These are phyloP conservation scores for Jatropha curcas DNA, from an alignment of 345 rosid species.

Conservation along the genomic window DNA sequence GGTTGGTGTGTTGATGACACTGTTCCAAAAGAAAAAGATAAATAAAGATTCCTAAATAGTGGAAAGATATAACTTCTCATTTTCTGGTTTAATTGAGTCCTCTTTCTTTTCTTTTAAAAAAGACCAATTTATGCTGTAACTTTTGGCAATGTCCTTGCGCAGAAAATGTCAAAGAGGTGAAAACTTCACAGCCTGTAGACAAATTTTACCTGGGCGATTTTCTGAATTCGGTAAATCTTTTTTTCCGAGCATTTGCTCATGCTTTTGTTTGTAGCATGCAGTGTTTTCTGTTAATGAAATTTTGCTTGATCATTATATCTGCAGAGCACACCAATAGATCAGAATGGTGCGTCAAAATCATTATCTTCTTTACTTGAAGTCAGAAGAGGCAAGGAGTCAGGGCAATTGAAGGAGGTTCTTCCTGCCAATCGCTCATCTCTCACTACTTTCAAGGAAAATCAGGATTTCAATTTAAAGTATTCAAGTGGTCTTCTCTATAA, in stretches of 20 bases:
- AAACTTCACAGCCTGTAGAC: slow-evolving; percentile 23
- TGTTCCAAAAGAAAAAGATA: not conserved
- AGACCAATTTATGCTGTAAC: slow-evolving; percentile 16
- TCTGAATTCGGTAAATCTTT: slow-evolving; percentile 23
- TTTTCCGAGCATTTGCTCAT: slow-evolving; percentile 5
- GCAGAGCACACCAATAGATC: slow-evolving; percentile 33
- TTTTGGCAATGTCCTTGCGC: slow-evolving; percentile 12
- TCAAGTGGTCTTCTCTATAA: slow-evolving; percentile 31
- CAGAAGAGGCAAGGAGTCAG: slow-evolving; percentile 38
- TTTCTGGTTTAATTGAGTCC: not conserved
- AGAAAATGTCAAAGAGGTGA: slow-evolving; percentile 34
- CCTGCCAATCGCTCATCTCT: slow-evolving; percentile 80
- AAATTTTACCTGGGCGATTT: slow-evolving; percentile 25
- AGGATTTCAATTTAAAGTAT: slow-evolving; percentile 41
- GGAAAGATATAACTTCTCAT: not conserved
- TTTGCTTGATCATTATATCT: slow-evolving; percentile 18
- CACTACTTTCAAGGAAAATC: slow-evolving; percentile 34
- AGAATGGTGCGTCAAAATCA: slow-evolving; percentile 23
- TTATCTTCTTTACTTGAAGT: slow-evolving; percentile 38
- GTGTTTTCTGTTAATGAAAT: slow-evolving; percentile 6
- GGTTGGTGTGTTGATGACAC: not conserved
- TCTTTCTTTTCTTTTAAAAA: not conserved
- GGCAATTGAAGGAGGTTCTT: slow-evolving; percentile 48
- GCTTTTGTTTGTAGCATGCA: slow-evolving; percentile 8
- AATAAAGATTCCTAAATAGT: not conserved